Percentiles rank a stretch among this genome's conserved stretches.
phyloP scores from a whole-genome alignment of 2,329 filamentous ascomycete species.

The Penicillium glabrum region DNA sequence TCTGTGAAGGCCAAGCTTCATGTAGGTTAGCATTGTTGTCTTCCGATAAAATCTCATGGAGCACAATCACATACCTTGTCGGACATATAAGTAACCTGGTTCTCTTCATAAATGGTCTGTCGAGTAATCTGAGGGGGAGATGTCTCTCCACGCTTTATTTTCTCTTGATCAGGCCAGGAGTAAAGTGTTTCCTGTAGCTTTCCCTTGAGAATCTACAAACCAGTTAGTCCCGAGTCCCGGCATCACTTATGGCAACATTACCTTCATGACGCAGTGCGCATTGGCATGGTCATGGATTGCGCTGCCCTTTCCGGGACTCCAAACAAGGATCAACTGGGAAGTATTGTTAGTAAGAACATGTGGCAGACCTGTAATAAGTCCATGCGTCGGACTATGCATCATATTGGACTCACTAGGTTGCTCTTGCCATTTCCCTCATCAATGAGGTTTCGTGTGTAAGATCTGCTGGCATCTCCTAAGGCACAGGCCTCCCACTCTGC shows the following conservation, averaged over 20 bases:
- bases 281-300: conserved; percentile 88
- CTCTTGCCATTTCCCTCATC: conserved; percentile 84
- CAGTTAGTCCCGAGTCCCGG: background rate
- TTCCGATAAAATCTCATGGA: background rate
- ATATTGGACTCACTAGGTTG: conserved; percentile 59
- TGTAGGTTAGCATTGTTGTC: conserved; percentile 30
- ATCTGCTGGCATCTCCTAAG: conserved; percentile 65
- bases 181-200: conserved; percentile 79
- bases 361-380: background rate
- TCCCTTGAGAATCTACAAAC: conserved; percentile 68
- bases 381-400: background rate
- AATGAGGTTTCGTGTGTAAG: conserved; percentile 85
- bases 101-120: conserved; percentile 66
- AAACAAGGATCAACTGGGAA: conserved; percentile 78
- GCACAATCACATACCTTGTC: conserved; percentile 54
- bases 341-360: conserved; percentile 6
- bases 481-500: conserved; percentile 74
- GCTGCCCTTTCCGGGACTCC: conserved; percentile 79
- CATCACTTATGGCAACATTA: conserved; percentile 13
- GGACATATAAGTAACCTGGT: conserved; percentile 86
- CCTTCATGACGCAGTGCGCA: conserved; percentile 88
- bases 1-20: conserved; percentile 72
- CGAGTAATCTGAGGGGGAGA: conserved; percentile 64
- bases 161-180: conserved; percentile 61
- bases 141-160: conserved; percentile 45